phyloP scores from a whole-genome alignment of 169 alveolate species.

The Plasmodium knowlesi region DNA sequence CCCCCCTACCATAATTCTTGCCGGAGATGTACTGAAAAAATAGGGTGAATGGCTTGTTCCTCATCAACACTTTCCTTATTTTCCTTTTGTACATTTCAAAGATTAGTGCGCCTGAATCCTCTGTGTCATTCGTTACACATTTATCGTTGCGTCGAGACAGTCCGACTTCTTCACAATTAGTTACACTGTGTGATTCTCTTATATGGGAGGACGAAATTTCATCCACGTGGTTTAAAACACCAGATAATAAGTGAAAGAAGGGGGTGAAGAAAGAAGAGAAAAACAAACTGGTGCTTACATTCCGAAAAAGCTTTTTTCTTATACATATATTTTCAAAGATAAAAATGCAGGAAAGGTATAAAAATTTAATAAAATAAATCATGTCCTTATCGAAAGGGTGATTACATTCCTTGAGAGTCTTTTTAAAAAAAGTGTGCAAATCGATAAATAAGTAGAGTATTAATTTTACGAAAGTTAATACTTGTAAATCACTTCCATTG shows the following conservation, averaged over 20 bases:
- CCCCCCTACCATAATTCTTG: conserved; percentile 25
- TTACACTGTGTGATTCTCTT: neutral
- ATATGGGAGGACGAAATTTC: neutral
- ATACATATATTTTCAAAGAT: conserved; percentile 50
- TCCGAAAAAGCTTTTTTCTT: conserved; percentile 21
- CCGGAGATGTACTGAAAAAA: conserved; percentile 57
- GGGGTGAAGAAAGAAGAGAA: conserved; percentile 74
- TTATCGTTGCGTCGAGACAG: neutral
- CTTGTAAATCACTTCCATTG: conserved; percentile 36
- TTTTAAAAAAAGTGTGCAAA: conserved; percentile 42
- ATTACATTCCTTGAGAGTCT: neutral
- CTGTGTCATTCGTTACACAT: neutral
- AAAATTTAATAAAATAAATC: conserved; percentile 19
- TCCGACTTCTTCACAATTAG: neutral
- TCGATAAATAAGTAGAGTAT: conserved; percentile 34
- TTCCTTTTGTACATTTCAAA: conserved; percentile 31
- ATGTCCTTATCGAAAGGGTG: conserved; percentile 16
- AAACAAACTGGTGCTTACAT: conserved; percentile 38
- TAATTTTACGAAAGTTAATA: conserved; percentile 44
- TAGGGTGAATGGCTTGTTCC: conserved; percentile 40
- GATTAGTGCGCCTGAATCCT: neutral
- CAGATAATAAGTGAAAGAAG: conserved; percentile 45
- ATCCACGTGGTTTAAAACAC: conserved; percentile 16
- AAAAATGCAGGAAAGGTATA: conserved; percentile 60
- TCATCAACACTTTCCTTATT: conserved; percentile 49